Conservation (phyloP, 495 filamentous ascomycete species). For the Talaromyces thailandensis region DNA sequence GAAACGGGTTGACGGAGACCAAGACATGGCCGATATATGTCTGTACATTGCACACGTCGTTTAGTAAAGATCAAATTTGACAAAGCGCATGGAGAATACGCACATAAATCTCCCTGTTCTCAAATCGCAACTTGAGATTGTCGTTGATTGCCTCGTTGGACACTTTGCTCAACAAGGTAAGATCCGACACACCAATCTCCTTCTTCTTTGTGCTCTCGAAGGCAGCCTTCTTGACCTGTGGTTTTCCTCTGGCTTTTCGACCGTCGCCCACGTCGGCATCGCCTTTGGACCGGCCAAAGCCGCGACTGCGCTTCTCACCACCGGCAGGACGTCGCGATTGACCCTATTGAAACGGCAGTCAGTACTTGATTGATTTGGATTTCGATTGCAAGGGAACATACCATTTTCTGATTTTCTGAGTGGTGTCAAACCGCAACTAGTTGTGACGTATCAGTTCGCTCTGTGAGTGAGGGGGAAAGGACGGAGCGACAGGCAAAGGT, state of each 20-base stretch:
- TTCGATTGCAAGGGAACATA: background rate
- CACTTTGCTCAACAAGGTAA: constrained; percentile 95
- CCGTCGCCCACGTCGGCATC: constrained; percentile 37
- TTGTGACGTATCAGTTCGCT: constrained; percentile 19
- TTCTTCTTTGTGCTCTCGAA: constrained; percentile 98
- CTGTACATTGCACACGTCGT: constrained; percentile 22
- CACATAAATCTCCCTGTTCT: constrained; percentile 92
- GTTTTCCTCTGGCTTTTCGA: constrained; percentile 40
- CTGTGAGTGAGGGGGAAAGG: background rate
- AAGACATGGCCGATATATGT: constrained; percentile 99
- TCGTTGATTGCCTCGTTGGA: constrained; percentile 99
- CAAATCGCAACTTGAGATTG: constrained; percentile 94
- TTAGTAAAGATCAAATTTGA: constrained; percentile 4
- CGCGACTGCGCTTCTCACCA: constrained; percentile 40
- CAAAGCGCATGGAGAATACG: constrained; percentile 18
- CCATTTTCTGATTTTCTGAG: constrained; percentile 4
- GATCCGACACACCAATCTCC: constrained; percentile 96
- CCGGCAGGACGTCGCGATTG: constrained; percentile 40
- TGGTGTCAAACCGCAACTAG: constrained; percentile 9
- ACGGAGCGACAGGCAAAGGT: background rate
- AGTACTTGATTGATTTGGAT: background rate
- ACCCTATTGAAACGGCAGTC: constrained; percentile 18
- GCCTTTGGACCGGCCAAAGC: constrained; percentile 38
- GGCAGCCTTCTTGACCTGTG: constrained; percentile 84
- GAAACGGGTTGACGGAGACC: constrained; percentile 98